Evolutionary conservation across 2,329 filamentous ascomycete genomes (phyloP), one percentile per base, ranked within the genome.

Genomic region (Beauveria pseudobassiana): DNA sequence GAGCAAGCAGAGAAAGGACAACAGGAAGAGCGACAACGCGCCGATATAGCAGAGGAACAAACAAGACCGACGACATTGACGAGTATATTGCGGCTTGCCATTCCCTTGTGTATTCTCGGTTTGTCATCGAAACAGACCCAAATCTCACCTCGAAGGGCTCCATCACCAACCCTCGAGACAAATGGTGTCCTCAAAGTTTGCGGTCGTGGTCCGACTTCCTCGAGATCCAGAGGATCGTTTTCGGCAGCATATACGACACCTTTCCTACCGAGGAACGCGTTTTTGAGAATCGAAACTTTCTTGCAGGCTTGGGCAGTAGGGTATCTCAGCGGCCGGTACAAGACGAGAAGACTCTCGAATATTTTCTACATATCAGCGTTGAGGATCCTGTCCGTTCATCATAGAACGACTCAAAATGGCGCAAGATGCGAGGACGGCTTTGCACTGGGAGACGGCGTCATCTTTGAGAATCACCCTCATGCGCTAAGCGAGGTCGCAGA

Each of bases 391-490:
- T 76, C 3, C 62, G 62, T 34, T 34, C 1, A 73, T 75, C 38
- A 57, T 75, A 12, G n/a, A 74, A 1, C 49, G 69, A 43, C 67
- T 76, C 18, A 67, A 53, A 14, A 14, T 64, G 9, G 65, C 68
- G 20, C 57, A 68, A n/a, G 42, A 57, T 38, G 53, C 70, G 1
- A 63, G 52, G 6, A 43, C 40, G 28, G 66, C 43, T 1, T 72
- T 45, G 51, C 69, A 14, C 30, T 75, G 1, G 68, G 67, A 14
- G 56, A 69, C 45, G 68, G 71, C 8, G 66, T 75, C 38, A n/a
- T 70, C 18, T 74, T 75, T 49, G 65, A 74, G 61, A 73, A 72
- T 62, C 66, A 72, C 30, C 62, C 63, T 3, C 62, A 69, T 62
- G 67, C 66, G 2, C 57, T 73, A 3, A 69, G 66, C 65, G 68